phyloP scores from a whole-genome alignment of 495 filamentous ascomycete genomes.

The Penicillium diatomitis region DNA sequence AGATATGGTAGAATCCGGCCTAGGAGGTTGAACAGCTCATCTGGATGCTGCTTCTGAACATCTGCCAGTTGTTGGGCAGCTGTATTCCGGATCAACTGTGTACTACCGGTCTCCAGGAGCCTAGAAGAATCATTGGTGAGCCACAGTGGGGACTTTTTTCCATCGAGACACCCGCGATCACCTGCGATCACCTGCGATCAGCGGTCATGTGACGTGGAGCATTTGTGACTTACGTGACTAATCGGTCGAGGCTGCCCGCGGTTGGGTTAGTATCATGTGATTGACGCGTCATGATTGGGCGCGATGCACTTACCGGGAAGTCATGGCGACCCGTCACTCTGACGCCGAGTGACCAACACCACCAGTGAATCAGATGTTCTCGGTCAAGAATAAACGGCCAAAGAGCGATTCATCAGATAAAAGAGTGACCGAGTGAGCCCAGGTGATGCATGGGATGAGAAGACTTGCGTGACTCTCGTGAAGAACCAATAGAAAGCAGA shows the following conservation, averaged over 20 bases:
- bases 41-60: slow-evolving; percentile 94
- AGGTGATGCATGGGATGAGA: slow-evolving; percentile 3
- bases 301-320: slow-evolving; percentile 40
- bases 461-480: too few relatives aligned
- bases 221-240: slow-evolving; percentile 73
- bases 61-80: slow-evolving; percentile 94
- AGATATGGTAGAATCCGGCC: slow-evolving; percentile 91
- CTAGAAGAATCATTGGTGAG: slow-evolving; percentile 41
- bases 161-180: too few relatives aligned
- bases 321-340: slow-evolving; percentile 37
- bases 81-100: slow-evolving; percentile 86
- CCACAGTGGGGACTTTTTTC: too few relatives aligned
- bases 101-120: slow-evolving; percentile 92
- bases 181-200: neutral
- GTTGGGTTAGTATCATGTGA: slow-evolving; percentile 30
- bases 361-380: slow-evolving; percentile 4
- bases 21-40: slow-evolving; percentile 94
- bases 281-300: slow-evolving; percentile 22
- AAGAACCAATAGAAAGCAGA: slow-evolving; percentile 5
- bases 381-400: slow-evolving; percentile 6
- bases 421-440: slow-evolving; percentile 5
- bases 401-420: too few relatives aligned
- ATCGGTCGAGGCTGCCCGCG: slow-evolving; percentile 73
- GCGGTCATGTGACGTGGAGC: slow-evolving; percentile 4
- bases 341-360: slow-evolving; percentile 20